Evolutionary conservation across 441 rosid species (phyloP), one percentile per base, ranked within the genome.

Genomic region (Capsella rubella): DNA sequence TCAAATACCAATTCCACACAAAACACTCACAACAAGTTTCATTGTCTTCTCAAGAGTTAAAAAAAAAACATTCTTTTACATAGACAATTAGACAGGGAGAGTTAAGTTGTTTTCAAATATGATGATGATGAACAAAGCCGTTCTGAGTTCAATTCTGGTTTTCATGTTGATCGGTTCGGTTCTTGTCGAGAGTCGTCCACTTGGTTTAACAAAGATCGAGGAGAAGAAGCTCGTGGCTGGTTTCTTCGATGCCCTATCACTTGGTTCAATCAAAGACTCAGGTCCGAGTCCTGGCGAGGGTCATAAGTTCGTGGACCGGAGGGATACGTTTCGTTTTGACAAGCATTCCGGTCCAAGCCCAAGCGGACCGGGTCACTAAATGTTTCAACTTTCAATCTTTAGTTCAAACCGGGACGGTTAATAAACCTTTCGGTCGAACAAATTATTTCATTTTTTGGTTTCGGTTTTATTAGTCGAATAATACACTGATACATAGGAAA

Each of bases 221-320:
- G 67, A 39, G 11, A 9, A 72, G 56, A 74, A 53, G 52, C 64
- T 80, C n/a, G 70, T 67, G 57, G 82, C 75, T 63, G 73, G 72
- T 53, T 72, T 90, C 55, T 79, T 84, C 10, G 82, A 82, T 59
- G 90, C 86, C 55, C 74, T 84, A 50, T 82, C 56, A 12, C 78
- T 90, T 5, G 90, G 87, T 60, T 87, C 82, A n/a, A 81, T 86
- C 16, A 87, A 85, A 79, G 54, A 76, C 27, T 85, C 90, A 12
- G 90, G 90, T 67, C 87, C 89, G 0, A 89, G 91, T 73, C 91
- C 89, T 0, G 97, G 91, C 11, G 18, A 46, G 7, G 90, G 91
- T 14, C 82, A 87, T 69, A 78, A 50, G 63, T 68, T 53, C 43
- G 77, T 79, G 3, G 61, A 82, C 45, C 55, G 71, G 0, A 64